A percentile compares a stretch with the other conserved stretches of the same genome.
Evolutionary conservation across 202 grass and related monocot species (phyloP).

Genomic region (Hordeum pubiflorum): DNA sequence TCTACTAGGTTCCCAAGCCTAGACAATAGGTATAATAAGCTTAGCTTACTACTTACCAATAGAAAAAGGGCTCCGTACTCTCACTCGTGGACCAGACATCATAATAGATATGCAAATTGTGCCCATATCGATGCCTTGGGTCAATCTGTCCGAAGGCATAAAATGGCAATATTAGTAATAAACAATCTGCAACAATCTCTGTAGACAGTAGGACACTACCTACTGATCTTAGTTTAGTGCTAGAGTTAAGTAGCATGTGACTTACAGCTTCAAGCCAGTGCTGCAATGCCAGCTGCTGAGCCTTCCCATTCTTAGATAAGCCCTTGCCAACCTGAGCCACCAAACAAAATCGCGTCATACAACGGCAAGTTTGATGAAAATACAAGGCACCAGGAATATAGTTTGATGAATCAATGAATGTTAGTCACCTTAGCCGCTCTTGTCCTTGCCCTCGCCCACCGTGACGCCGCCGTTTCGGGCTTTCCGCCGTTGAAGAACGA

Average conservation of each 20-base stretch:
- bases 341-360: conserved; percentile 16
- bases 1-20: conserved; percentile 2
- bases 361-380: conserved; percentile 27
- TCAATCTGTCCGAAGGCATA: conserved; percentile 66
- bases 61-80: conserved; percentile 92
- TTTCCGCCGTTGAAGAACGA: conserved; percentile 77
- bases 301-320: conserved; percentile 76
- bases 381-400: background rate
- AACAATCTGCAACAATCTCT: conserved; percentile 33
- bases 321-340: conserved; percentile 81
- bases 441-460: conserved; percentile 83
- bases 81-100: conserved; percentile 85
- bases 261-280: conserved; percentile 99
- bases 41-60: conserved; percentile 55
- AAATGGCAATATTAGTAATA: conserved; percentile 32
- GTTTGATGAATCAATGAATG: background rate
- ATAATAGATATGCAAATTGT: conserved; percentile 96
- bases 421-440: conserved; percentile 78
- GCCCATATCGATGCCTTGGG: conserved; percentile 94
- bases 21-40: background rate
- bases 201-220: conserved; percentile 8
- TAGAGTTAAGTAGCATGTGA: conserved; percentile 37
- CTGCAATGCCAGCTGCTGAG: conserved; percentile 84
- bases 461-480: conserved; percentile 71
- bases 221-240: conserved; percentile 15